Base-by-base conservation (phyloP, 2,329 filamentous ascomycete species). In the Colletotrichum sp. region DNA sequence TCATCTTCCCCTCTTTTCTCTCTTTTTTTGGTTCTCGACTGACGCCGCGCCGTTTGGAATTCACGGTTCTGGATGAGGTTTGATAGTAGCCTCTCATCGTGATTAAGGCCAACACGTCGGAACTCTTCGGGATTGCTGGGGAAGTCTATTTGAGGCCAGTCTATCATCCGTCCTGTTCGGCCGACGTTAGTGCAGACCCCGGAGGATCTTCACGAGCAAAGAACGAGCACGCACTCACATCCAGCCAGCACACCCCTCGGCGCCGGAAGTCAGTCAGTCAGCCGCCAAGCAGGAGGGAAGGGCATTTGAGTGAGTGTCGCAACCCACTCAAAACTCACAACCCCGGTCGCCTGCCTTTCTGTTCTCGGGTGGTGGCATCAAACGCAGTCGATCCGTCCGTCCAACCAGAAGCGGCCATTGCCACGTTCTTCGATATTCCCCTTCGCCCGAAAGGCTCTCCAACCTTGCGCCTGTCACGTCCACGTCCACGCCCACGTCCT, bases 401-500 rank as follows among this genome's bases (percentile, higher is more conserved):
- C 81, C 77, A 78, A 77, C 69, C 77, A 69, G 69, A 69, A 63
- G 65, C 70, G 67, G 68, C 52, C 60, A 39, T 76, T 71, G 52
- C 75, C 75, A 75, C 75, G 67, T 75, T 76, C 36, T 57, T 76
- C 66, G 18, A 71, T 32, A 63, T 75, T 69, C 44, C 78, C 79
- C 70, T 77, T 79, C 79, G 79, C 77, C 79, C 79, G 79, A 79
- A 73, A 78, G 78, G 72, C 78, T 77, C 69, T 44, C 10, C 15
- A 52, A 30, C 28, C 63, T 28, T 34, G 24, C 60, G 21, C 39
- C 36, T 39, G 62, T 64, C 62, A 64, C 62, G 49, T 26, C 55
- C 44, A 55, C 65, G n/a, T 44, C 24, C 62, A 44, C 62, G 49
- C 26, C 55, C 44, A 55, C 65, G 5, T 28, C 24, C 49, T 68